These are phyloP conservation scores for Drechslerella coelobrocha DNA, from an alignment of 2,329 filamentous ascomycete species.

Conservation along the genomic window DNA sequence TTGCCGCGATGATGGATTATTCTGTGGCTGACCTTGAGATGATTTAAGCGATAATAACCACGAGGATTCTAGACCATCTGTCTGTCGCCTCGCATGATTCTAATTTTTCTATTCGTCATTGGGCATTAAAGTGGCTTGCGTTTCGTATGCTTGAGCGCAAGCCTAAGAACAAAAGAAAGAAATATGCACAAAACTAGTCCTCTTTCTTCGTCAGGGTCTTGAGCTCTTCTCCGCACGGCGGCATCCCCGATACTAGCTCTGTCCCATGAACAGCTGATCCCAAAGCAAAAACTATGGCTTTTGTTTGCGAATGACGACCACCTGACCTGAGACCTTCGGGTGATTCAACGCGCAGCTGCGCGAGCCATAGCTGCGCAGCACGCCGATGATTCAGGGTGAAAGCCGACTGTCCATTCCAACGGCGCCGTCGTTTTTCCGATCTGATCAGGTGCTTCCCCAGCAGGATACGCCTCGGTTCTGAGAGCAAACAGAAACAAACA, in stretches of 20 bases:
- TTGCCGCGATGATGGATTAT: too few relatives aligned
- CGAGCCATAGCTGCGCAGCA: neutral
- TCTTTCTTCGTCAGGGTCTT: neutral
- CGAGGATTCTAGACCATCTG: too few relatives aligned
- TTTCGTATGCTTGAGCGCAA: neutral
- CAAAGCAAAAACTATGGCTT: neutral
- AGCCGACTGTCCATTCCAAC: neutral
- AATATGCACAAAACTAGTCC: neutral
- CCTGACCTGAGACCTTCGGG: neutral
- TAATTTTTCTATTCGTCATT: neutral
- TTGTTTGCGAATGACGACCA: neutral
- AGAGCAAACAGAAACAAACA: neutral
- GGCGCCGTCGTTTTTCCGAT: neutral
- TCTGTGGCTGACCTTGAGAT: too few relatives aligned
- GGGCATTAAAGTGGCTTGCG: neutral
- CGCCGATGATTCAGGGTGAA: neutral
- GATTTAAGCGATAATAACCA: too few relatives aligned
- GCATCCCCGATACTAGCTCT: too few relatives aligned
- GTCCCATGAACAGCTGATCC: neutral
- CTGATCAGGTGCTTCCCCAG: neutral
- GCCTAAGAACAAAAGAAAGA: too few relatives aligned
- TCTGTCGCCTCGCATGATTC: neutral
- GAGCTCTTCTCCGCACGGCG: too few relatives aligned
- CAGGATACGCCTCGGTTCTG: neutral
- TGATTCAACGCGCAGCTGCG: neutral